Evolutionary conservation across 192 early-diverging fungal genomes (phyloP), one percentile per base, ranked within the genome.

Genomic region (Phlyctochytrium planicorne): DNA sequence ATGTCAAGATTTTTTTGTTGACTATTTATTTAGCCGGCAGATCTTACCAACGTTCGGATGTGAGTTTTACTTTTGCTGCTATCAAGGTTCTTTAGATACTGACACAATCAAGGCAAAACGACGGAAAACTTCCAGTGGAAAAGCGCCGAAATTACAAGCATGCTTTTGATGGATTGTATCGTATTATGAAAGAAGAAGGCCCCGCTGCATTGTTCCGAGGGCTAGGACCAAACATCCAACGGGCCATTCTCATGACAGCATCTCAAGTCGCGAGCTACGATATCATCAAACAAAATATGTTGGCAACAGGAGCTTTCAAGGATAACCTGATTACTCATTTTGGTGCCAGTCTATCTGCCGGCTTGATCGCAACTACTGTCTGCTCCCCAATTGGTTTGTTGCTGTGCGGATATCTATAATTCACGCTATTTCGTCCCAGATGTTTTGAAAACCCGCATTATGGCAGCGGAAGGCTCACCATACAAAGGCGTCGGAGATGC

Each of bases 161-260:
- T 59, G 79, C 65, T 10, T 74, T 79, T 52, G 31, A 79, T 50
- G 77, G 64, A 12, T 35, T 80, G 30, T 30, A 40, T n/a, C 34
- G 66, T 4, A 79, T 80, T 47, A 61, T 55, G 0, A 34, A 27
- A 32, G 53, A 52, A 47, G 79, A 80, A 50, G 77, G 77, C 35
- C 52, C 66, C 0, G 2, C 27, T 1, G 72, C 69, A 10, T 67
- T 80, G 17, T 75, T 71, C 63, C 52, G 17, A 0, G 77, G 77
- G 2, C 16, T 75, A n/a, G 68, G 59, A 25, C 80, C 79, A 14
- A 79, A 72, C 33, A 50, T 80, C 0, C 6, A 60, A 16, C 65
- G 79, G 47, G 78, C 69, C 2, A 67, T 80, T 20, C 52, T 67
- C 35, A 78, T 78, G 76, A 78, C 76, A 30, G 72, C 64, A 3